A percentile compares a stretch with the other conserved stretches of the same genome.
phyloP scores from a whole-genome alignment of 176 grass and related monocot species.

The Juncus inflexus region DNA sequence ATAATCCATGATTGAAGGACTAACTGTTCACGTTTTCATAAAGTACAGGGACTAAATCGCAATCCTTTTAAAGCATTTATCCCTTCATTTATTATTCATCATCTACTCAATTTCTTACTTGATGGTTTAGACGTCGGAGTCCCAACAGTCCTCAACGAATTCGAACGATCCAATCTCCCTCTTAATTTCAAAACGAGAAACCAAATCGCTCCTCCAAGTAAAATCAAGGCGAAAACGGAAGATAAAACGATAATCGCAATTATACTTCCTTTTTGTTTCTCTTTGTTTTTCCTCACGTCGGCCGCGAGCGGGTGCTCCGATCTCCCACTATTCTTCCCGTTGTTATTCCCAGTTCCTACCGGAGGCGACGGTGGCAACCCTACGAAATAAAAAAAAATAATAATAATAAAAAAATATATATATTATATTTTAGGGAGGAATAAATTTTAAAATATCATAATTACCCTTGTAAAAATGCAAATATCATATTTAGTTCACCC shows the following conservation, averaged over 20 bases:
- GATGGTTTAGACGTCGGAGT: conserved; percentile 41
- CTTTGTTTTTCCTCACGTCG: conserved; percentile 58
- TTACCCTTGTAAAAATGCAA: no score
- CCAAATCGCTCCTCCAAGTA: conserved; percentile 66
- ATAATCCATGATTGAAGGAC: no score
- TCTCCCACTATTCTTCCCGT: conserved; percentile 50
- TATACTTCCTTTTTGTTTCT: conserved; percentile 48
- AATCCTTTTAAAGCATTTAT: no score
- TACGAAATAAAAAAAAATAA: conserved; percentile 34
- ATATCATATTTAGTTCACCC: no score
- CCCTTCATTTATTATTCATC: no score
- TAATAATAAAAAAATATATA: conserved; percentile 15
- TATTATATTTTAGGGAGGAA: background rate
- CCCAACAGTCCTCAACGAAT: conserved; percentile 38
- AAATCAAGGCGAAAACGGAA: conserved; percentile 62
- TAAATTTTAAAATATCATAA: no score
- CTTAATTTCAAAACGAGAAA: conserved; percentile 61
- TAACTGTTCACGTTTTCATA: no score
- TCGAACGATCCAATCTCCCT: conserved; percentile 9
- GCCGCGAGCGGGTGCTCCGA: conserved; percentile 63
- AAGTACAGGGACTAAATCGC: no score
- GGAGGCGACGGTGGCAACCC: conserved; percentile 76
- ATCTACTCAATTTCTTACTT: conserved; percentile 39
- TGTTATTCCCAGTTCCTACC: conserved; percentile 37
- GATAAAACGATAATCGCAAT: conserved; percentile 73